These are phyloP conservation scores for Lactarius pseudohatsudake DNA, from an alignment of 768 basidiomycete genomes.

Conservation along the genomic window DNA sequence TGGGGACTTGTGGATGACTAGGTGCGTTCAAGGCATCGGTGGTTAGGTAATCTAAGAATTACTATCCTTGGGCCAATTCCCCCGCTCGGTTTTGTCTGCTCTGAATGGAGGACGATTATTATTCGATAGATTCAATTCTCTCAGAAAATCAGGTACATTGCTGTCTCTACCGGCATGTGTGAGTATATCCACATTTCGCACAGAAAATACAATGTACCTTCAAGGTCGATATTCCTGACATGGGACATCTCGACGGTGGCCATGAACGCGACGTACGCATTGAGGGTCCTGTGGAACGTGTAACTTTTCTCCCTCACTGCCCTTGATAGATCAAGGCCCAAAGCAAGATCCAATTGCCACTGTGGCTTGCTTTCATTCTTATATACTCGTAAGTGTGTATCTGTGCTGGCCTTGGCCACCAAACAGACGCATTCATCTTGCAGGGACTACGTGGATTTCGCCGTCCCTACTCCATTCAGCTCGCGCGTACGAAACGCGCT, in stretches of 20 bases:
- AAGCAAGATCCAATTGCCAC: conserved; percentile 79
- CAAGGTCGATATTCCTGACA: conserved; percentile 76
- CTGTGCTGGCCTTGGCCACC: not conserved
- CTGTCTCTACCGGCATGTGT: not conserved
- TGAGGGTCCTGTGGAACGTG: not conserved
- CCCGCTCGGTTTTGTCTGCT: too few species aligned
- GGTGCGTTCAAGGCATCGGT: too few species aligned
- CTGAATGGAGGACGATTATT: conserved; percentile 88
- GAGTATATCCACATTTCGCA: not conserved
- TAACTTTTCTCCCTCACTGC: not conserved
- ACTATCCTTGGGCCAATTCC: too few species aligned
- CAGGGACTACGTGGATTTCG: conserved; percentile 89
- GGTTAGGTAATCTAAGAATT: not conserved
- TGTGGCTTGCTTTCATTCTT: conserved; percentile 89
- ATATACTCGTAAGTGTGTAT: conserved; percentile 64
- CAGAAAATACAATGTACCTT: conserved; percentile 95
- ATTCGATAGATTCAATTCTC: conserved; percentile 86
- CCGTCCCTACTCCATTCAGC: conserved; percentile 76
- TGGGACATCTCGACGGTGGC: conserved; percentile 89
- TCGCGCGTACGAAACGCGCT: conserved; percentile 80
- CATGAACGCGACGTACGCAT: conserved; percentile 69
- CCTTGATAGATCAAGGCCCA: conserved; percentile 64
- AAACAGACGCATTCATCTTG: not conserved
- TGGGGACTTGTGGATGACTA: too few species aligned
- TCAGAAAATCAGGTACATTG: conserved; percentile 81